Evolutionary conservation across 176 grass and related monocot species (phyloP).

Genomic region (Phoenix dactylifera): DNA sequence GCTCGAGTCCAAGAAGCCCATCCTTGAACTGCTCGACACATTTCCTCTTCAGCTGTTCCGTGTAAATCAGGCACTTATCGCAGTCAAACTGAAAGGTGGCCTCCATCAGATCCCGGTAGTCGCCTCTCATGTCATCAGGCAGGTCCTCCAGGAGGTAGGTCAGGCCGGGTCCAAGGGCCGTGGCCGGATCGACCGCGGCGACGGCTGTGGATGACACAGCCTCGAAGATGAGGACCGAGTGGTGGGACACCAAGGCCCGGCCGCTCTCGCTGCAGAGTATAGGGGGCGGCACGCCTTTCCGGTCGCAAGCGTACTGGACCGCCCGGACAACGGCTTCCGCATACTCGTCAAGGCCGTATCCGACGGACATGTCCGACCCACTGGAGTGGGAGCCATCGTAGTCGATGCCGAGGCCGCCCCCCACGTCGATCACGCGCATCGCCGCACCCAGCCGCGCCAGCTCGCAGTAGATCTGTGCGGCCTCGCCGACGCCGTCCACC

Average conservation of each 20-base stretch:
- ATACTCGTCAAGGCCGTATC: slow-evolving; percentile 12
- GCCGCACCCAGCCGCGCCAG: slow-evolving; percentile 2
- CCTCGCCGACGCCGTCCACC: slow-evolving; percentile 4
- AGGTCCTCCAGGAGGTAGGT: no score
- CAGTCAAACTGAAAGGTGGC: not conserved
- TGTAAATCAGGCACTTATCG: slow-evolving; percentile 2
- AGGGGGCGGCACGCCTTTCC: not conserved
- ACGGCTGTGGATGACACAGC: not conserved
- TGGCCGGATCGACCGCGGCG: no score
- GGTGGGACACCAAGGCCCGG: slow-evolving; percentile 8
- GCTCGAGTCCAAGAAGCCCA: slow-evolving; percentile 1
- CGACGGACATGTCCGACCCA: slow-evolving; percentile 5
- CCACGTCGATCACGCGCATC: slow-evolving; percentile 14
- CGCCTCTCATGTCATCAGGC: not conserved
- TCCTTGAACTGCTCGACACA: slow-evolving; percentile 9
- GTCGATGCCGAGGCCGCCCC: not conserved
- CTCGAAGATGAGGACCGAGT: slow-evolving; percentile 9
- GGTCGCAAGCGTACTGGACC: slow-evolving; percentile 4
- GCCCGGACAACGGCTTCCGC: slow-evolving; percentile 1
- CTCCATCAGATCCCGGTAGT: not conserved
- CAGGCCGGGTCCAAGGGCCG: no score
- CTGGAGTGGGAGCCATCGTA: slow-evolving; percentile 7
- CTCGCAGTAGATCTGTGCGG: slow-evolving; percentile 7
- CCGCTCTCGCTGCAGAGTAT: slow-evolving; percentile 15
- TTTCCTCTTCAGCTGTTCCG: slow-evolving; percentile 3